These are phyloP conservation scores for Aspergillus phoenicis DNA, from an alignment of 2,329 filamentous ascomycete species.

Conservation along the genomic window DNA sequence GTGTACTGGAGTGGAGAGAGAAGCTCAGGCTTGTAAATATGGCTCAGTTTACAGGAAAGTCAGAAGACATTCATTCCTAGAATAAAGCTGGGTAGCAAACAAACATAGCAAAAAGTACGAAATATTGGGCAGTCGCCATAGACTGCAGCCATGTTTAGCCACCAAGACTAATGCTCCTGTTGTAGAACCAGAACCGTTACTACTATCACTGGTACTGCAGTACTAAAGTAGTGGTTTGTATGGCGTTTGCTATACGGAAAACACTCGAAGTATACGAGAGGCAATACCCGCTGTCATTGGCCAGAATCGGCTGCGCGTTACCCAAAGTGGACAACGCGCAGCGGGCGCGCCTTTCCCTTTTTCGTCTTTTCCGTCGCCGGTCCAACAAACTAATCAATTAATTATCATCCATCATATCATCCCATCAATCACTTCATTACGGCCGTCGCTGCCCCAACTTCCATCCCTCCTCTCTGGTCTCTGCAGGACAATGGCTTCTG, in stretches of 20 bases:
- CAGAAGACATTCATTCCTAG: too few species aligned
- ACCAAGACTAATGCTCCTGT: too few species aligned
- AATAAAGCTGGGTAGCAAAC: too few species aligned
- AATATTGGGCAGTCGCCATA: too few species aligned
- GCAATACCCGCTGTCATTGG: not conserved
- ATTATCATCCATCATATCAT: not conserved
- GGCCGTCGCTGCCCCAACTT: constrained; percentile 1
- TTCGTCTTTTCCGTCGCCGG: constrained; percentile 2
- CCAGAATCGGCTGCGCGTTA: not conserved
- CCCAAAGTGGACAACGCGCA: not conserved
- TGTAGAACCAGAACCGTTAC: too few species aligned
- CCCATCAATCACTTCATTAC: constrained; percentile 1
- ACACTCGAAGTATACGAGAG: not conserved
- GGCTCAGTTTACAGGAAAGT: too few species aligned
- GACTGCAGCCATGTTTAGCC: too few species aligned
- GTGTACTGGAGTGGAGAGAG: too few species aligned
- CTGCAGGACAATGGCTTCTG: constrained; percentile 23
- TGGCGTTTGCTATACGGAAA: not conserved
- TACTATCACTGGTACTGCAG: too few species aligned
- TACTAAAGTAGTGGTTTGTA: too few species aligned
- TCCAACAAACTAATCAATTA: not conserved
- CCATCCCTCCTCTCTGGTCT: not conserved
- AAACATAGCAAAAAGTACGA: too few species aligned
- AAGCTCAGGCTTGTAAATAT: too few species aligned
- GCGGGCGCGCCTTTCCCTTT: constrained; percentile 8